These are phyloP conservation scores for Nemania abortiva DNA, from an alignment of 2,329 filamentous ascomycete genomes.

Conservation along the genomic window DNA sequence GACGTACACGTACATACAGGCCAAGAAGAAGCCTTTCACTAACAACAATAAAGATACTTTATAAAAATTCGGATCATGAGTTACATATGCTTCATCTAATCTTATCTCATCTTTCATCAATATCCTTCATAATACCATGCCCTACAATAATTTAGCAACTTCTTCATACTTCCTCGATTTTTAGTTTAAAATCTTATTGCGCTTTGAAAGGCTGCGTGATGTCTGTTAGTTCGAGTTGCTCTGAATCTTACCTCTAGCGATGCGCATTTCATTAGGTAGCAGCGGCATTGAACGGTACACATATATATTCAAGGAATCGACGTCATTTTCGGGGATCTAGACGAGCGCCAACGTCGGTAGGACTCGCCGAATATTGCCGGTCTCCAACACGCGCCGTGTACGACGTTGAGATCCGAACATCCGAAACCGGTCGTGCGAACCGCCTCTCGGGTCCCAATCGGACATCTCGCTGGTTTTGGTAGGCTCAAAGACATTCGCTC, in stretches of 20 bases:
- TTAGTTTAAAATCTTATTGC: not conserved
- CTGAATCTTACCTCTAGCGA: not conserved
- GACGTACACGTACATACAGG: conserved; percentile 30
- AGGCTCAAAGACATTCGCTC: not conserved
- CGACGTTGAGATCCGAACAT: not conserved
- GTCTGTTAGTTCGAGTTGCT: not conserved
- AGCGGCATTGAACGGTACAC: too few relatives aligned
- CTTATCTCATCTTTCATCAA: not conserved
- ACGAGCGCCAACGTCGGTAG: not conserved
- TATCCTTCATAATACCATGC: too few relatives aligned
- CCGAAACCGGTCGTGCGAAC: conserved; percentile 10
- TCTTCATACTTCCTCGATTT: not conserved
- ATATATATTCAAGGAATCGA: not conserved
- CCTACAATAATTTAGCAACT: too few relatives aligned
- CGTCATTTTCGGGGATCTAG: not conserved
- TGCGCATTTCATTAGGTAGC: not conserved
- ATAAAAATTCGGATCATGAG: not conserved
- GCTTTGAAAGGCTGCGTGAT: not conserved
- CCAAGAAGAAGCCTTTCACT: conserved; percentile 12
- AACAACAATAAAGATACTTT: conserved; percentile 19
- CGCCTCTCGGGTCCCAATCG: not conserved
- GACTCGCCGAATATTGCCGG: conserved; percentile 13
- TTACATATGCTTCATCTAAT: not conserved
- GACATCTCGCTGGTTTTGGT: not conserved
- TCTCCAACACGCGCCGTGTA: not conserved